Percentiles rank a stretch among this genome's conserved stretches.
These are phyloP conservation scores for Pogostemon cablin DNA, from an alignment of 257 asterid species.

Conservation along the genomic window DNA sequence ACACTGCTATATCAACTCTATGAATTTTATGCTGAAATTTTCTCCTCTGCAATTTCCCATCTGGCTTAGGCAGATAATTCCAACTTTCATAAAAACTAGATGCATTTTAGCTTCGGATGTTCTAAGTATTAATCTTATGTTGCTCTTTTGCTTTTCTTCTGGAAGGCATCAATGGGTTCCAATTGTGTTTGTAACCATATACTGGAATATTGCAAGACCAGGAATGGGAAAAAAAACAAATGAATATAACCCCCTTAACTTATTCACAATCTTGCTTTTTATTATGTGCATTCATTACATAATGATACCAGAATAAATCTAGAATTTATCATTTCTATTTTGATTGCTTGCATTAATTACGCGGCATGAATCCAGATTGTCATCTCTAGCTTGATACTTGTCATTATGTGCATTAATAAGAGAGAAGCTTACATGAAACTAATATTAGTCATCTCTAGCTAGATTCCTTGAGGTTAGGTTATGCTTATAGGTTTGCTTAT, in stretches of 20 bases:
- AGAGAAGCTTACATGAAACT: too few species aligned
- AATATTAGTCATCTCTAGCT: too few species aligned
- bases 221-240: constrained; percentile 7
- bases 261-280: neutral
- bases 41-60: constrained; percentile 38
- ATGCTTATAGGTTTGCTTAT: neutral
- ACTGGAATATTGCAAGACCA: constrained; percentile 17
- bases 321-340: constrained; percentile 31
- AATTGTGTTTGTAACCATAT: constrained; percentile 42
- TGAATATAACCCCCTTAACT: constrained; percentile 32
- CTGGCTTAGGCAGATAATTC: constrained; percentile 53
- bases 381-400: too few species aligned
- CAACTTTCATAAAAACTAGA: constrained; percentile 39
- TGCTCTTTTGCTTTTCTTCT: constrained; percentile 38
- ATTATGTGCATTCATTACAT: neutral
- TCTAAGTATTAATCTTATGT: constrained; percentile 40
- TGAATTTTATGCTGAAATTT: constrained; percentile 38
- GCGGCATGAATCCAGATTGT: neutral
- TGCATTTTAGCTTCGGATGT: constrained; percentile 48
- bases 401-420: too few species aligned
- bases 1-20: constrained; percentile 38
- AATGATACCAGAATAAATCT: constrained; percentile 14
- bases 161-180: constrained; percentile 30
- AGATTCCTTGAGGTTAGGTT: neutral
- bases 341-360: constrained; percentile 8